These are phyloP conservation scores for Solanum tarapatanum DNA, from an alignment of 257 asterid genomes.

Conservation along the genomic window DNA sequence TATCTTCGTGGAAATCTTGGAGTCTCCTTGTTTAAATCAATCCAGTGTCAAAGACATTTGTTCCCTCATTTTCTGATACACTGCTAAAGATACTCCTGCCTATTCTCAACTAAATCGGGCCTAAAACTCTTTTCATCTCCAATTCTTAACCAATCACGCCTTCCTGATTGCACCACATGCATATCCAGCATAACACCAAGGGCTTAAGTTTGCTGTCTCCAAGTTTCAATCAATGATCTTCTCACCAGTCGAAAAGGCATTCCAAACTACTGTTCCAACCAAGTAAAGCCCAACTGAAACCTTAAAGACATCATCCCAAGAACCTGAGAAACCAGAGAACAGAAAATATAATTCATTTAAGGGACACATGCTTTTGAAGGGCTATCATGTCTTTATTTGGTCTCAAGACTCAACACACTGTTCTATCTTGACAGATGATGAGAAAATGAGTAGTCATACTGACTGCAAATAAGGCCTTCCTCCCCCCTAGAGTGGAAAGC, in stretches of 20 bases:
- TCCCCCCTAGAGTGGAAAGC: neutral
- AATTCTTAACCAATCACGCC: neutral
- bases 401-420: neutral
- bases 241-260: slow-evolving; percentile 83
- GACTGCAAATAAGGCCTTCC: neutral
- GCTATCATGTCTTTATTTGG: neutral
- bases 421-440: neutral
- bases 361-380: neutral
- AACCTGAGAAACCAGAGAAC: slow-evolving; percentile 32
- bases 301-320: slow-evolving; percentile 72
- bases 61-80: neutral
- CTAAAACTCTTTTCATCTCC: neutral
- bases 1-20: neutral
- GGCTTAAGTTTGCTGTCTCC: neutral
- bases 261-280: slow-evolving; percentile 74
- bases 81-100: neutral
- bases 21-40: neutral
- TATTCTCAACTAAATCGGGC: neutral
- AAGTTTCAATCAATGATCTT: slow-evolving; percentile 38
- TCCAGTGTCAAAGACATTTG: neutral
- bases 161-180: neutral
- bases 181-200: neutral
- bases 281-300: slow-evolving; percentile 79
- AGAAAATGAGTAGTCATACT: neutral
- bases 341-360: neutral